A percentile compares a stretch with the other conserved stretches of the same genome.
Evolutionary conservation across 2,329 filamentous ascomycete genomes (phyloP).

Genomic region (Pseudohalonectria lignicola): DNA sequence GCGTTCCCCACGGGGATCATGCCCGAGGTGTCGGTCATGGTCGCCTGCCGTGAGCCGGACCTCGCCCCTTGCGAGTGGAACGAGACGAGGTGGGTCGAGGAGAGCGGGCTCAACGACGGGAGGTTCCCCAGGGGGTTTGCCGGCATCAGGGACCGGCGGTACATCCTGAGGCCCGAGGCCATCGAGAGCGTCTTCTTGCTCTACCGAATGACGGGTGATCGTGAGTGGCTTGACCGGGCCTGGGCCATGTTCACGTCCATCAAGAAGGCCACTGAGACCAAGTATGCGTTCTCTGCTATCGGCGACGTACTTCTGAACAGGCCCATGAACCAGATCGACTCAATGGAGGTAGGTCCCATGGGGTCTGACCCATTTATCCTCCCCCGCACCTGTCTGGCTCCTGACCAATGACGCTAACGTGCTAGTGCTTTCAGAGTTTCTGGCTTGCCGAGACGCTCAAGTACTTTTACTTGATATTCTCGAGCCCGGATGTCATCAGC

Average conservation of each 20-base stretch:
- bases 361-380: no score
- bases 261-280: conserved; percentile 41
- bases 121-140: conserved; percentile 18
- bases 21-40: conserved; percentile 41
- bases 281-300: conserved; percentile 10
- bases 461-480: conserved; percentile 10
- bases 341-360: conserved; percentile 9
- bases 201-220: conserved; percentile 67
- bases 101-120: conserved; percentile 14
- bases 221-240: conserved; percentile 61
- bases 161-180: conserved; percentile 58
- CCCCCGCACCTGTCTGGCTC: no score
- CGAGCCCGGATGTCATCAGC: conserved; percentile 8
- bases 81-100: conserved; percentile 18
- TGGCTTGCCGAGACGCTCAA: conserved; percentile 12
- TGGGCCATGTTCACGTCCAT: conserved; percentile 72
- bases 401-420: not conserved
- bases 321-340: conserved; percentile 24
- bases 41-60: conserved; percentile 35
- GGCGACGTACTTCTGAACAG: conserved; percentile 13
- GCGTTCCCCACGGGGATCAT: conserved; percentile 44
- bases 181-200: conserved; percentile 68
- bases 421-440: conserved; percentile 6
- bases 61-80: conserved; percentile 22
- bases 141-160: conserved; percentile 21